These are phyloP conservation scores for Albophoma yamanashiensis DNA, from an alignment of 2,329 filamentous ascomycete species.

Conservation along the genomic window DNA sequence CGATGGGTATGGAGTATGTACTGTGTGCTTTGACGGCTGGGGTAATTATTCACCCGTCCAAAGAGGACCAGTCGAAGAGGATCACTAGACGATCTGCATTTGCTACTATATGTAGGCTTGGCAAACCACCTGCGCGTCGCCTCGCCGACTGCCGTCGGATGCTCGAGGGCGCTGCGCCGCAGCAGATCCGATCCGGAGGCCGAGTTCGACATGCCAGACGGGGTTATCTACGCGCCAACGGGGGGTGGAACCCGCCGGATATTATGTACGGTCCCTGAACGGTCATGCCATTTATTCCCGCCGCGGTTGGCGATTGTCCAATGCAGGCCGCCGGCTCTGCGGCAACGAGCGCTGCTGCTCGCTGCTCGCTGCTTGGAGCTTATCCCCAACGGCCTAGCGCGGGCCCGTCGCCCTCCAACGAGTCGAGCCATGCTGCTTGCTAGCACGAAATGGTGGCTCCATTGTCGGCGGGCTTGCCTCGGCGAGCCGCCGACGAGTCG, in stretches of 20 bases:
- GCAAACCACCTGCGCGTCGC: background rate
- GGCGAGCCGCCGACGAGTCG: background rate
- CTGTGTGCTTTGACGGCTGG: background rate
- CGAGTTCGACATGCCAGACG: background rate
- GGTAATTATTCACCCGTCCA: background rate
- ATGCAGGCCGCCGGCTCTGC: background rate
- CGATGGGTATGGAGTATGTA: too few species aligned
- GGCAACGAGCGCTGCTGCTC: background rate
- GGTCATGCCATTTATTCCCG: background rate
- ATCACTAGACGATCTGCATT: background rate
- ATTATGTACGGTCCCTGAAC: background rate
- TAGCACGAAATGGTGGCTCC: background rate
- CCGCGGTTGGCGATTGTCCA: background rate
- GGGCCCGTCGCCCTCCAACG: background rate
- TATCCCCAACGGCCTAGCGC: background rate
- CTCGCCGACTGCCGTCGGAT: background rate
- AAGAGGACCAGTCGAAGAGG: background rate
- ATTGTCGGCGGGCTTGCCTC: background rate
- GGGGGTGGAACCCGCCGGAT: background rate
- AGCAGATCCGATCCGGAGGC: background rate
- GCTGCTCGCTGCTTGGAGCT: background rate
- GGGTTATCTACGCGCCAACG: background rate
- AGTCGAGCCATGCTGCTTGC: background rate
- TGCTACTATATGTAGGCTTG: background rate
- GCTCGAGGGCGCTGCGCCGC: background rate